Evolutionary conservation across 2,329 filamentous ascomycete species (phyloP), one percentile per base, ranked within the genome.

Genomic region (Paraphaeosphaeria sporulosa): DNA sequence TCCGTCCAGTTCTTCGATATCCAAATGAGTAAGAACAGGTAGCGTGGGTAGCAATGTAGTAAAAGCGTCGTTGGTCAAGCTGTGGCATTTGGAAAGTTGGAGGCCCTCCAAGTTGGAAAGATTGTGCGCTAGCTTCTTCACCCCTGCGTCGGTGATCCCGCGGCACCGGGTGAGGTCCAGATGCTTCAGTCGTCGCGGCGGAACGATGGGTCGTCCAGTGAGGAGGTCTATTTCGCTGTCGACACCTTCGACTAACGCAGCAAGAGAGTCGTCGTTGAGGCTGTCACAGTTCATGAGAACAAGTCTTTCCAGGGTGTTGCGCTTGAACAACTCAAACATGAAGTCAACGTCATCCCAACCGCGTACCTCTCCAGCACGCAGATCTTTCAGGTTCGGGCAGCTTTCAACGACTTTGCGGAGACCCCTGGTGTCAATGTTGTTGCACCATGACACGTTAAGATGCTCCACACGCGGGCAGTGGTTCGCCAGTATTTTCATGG

Each of bases 381-480:
- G 82, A 69, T 98, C 94, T 56, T 83, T 90, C 57, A 99, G 80
- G 55, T 84, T 88, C 0, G 85, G 82, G 71, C 95, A 98, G 2
- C 85, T 85, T 61, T 90, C 83, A 0, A 97, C 81, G 1, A 99
- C 85, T 54, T 86, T 85, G 64, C 85, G 87, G 56, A 98, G 81
- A 4, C 93, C 94, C 13, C 86, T 83, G 9, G 92, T 90, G 71
- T 95, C 90, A 73, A 97, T 88, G 62, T 93, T 90, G 66, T 89
- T 89, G 80, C 95, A 99, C 93, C 94, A 98, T 0, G 93, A 96
- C 21, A 98, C 87, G 70, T 97, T 96, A 65, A 98, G 85, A 57
- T 87, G 85, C 76, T 96, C 89, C n/a, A 99, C 83, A 51, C 90
- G 88, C 1, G 89, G 88, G 70, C 94, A 98, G 42, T 90, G 89